Conservation (phyloP, 2,329 filamentous ascomycete genomes). For the Fonsecaea erecta region DNA sequence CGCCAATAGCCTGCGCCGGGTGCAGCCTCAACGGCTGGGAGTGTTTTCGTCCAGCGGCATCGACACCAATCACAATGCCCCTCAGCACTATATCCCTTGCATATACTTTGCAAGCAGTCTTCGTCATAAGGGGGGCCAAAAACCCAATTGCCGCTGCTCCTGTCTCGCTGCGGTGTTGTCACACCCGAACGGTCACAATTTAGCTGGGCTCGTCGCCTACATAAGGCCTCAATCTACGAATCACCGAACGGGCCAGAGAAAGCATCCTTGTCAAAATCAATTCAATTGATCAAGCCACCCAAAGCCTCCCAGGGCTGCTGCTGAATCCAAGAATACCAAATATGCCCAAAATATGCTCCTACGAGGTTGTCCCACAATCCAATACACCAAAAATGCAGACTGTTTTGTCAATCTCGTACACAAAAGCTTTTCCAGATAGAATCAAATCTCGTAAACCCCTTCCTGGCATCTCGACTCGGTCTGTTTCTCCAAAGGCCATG, state of each 20-base stretch:
- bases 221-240: not conserved
- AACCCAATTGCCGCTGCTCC: conserved; percentile 3
- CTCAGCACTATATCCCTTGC: conserved; percentile 12
- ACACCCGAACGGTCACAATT: not conserved
- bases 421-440: not conserved
- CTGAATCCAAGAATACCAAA: not conserved
- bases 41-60: conserved; percentile 19
- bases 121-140: conserved; percentile 7
- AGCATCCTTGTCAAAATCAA: not conserved
- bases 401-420: not conserved
- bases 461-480: not conserved
- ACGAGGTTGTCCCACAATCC: not conserved
- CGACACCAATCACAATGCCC: conserved; percentile 23
- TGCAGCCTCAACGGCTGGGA: not conserved
- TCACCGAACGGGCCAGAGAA: not conserved
- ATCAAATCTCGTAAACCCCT: not conserved
- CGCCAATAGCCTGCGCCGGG: conserved; percentile 5
- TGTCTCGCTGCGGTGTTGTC: not conserved
- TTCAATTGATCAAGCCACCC: not conserved
- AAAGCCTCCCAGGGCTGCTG: not conserved
- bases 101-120: not conserved
- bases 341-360: not conserved
- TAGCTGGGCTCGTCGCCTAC: not conserved
- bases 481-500: not conserved
- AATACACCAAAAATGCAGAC: not conserved